Conservation (phyloP, 768 basidiomycete species). For the Polyporus arcularius region DNA sequence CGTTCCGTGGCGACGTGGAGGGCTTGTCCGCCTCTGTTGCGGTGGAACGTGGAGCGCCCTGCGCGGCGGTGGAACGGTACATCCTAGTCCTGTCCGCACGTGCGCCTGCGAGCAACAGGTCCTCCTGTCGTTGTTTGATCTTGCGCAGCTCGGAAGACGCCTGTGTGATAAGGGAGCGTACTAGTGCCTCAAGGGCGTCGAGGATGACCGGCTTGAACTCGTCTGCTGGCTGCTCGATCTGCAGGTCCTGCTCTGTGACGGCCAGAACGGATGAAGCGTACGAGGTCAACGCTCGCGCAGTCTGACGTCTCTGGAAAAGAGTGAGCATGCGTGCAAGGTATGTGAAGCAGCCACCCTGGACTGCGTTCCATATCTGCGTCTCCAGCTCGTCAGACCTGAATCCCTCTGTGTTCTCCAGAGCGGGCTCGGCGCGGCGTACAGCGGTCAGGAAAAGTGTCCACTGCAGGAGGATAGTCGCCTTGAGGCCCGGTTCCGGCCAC, state of each 20-base stretch:
- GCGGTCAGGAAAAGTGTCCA: conserved; percentile 88
- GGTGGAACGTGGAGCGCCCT: conserved; percentile 9
- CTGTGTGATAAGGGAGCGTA: conserved; percentile 71
- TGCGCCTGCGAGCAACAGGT: conserved; percentile 67
- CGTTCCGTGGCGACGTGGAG: conserved; percentile 62
- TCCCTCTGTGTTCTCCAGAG: conserved; percentile 62
- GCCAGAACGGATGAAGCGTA: conserved; percentile 26
- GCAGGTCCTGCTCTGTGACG: conserved; percentile 38
- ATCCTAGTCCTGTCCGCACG: conserved; percentile 62
- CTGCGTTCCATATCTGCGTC: conserved; percentile 77
- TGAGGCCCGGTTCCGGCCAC: conserved; percentile 74
- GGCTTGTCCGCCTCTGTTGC: conserved; percentile 32
- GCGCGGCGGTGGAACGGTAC: conserved; percentile 42
- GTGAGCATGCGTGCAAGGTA: conserved; percentile 67
- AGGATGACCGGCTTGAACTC: conserved; percentile 60
- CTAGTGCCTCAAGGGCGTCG: conserved; percentile 65
- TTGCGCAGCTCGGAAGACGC: conserved; percentile 82
- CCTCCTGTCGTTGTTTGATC: conserved; percentile 90
- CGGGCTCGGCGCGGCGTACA: conserved; percentile 65
- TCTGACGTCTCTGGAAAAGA: conserved; percentile 50
- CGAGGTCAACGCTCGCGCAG: conserved; percentile 29
- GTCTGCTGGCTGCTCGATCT: conserved; percentile 41
- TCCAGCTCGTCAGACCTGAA: conserved; percentile 81
- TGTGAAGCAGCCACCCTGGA: conserved; percentile 79
- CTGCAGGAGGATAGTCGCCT: conserved; percentile 74